These are phyloP conservation scores for Massariosphaeria phaeospora DNA, from an alignment of 495 filamentous ascomycete genomes.

Conservation along the genomic window DNA sequence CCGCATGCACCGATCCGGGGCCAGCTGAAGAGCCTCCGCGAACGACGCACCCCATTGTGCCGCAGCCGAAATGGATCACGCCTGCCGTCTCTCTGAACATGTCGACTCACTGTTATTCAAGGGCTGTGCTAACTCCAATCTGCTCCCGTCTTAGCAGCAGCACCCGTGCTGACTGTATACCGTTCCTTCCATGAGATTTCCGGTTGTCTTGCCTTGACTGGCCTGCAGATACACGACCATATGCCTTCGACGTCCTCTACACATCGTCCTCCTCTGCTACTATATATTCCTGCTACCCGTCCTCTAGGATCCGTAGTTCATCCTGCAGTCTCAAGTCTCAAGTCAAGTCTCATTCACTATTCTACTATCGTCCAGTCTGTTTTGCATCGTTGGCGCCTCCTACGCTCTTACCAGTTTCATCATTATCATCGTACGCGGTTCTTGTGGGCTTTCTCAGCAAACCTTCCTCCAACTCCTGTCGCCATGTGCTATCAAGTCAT, in stretches of 20 bases:
- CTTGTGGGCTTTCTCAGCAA: not conserved
- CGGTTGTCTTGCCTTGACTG: conserved; percentile 34
- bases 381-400: conserved; percentile 3
- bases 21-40: conserved; percentile 28
- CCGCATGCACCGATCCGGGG: conserved; percentile 15
- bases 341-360: conserved; percentile 2
- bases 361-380: conserved; percentile 13
- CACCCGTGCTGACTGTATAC: conserved; percentile 31
- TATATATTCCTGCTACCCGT: conserved; percentile 30
- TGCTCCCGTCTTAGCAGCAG: conserved; percentile 33
- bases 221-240: conserved; percentile 25
- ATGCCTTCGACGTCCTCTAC: conserved; percentile 20
- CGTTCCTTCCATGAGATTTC: conserved; percentile 27
- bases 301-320: conserved; percentile 12
- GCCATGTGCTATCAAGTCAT: conserved; percentile 37
- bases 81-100: conserved; percentile 23
- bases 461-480: conserved; percentile 1
- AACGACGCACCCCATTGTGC: conserved; percentile 14
- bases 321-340: conserved; percentile 1
- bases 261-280: conserved; percentile 9
- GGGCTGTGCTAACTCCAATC: conserved; percentile 30
- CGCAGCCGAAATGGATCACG: conserved; percentile 25
- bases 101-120: conserved; percentile 22
- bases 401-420: not conserved
- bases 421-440: not conserved